Base-by-base conservation (phyloP, 1,284 basidiomycete genomes). In the Rhodotorula sp. region DNA sequence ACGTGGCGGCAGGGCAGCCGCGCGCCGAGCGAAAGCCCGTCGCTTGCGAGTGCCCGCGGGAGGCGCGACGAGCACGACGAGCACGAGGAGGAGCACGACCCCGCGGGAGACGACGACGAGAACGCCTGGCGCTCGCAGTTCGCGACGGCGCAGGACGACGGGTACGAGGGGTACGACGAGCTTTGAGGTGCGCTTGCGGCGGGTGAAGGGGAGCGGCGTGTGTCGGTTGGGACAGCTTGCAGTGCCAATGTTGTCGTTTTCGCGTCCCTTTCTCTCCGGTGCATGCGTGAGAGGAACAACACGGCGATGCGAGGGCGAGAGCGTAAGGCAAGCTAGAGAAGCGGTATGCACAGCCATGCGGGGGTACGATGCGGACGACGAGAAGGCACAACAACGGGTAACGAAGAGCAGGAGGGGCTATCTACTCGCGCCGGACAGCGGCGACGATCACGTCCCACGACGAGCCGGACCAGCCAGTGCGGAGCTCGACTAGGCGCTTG, bases 41-140 rank as follows among this genome's bases (percentile, higher is more conserved):
- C 53, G 5, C 29, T n/a, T 7, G 37, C 15, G 87, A 25, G 84
- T 81, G 1, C 85, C 85, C 66, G 80, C 80, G 50, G 81, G 3
- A 21, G 37, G 13, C 27, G 86, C 76, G 29, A n/a, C 22, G 53
- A 29, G 17, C 81, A 85, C 66, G 83, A 84, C 44, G 44, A 44
- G 44, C 39, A 41, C 27, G 50, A 56, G 10, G 55, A 56, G 7
- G 61, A 25, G 36, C 37, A n/a, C 5, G 61, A 51, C 17, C 50
- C 27, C 12, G 61, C 54, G 39, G 39, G 36, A 22, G 51, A 29
- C 22, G 67, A 70, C 22, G 67, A 69, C 58, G 65, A 68, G 17
- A 19, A 56, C 17, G 53, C 21, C 1, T 64, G 56, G 68, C 60
- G 63, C 17, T 50, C 54, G 5, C 55, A 64, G 55, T 64, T 64